A percentile compares a stretch with the other conserved stretches of the same genome.
phyloP scores from a whole-genome alignment of 2,329 filamentous ascomycete genomes.

The Tolypocladium capitatum region DNA sequence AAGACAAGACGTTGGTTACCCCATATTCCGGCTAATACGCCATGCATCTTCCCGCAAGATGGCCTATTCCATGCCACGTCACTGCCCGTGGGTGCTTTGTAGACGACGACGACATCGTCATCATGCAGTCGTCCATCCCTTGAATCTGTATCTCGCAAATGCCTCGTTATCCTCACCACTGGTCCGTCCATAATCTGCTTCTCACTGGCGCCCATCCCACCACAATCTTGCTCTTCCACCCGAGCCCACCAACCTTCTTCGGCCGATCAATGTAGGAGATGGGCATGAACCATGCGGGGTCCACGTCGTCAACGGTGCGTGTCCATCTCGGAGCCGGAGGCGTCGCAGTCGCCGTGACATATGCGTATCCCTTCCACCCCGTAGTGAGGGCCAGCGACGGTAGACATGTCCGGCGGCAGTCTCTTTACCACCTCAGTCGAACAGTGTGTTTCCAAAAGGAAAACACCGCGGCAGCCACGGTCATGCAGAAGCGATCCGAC shows the following conservation, averaged over 20 bases:
- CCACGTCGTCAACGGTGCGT: conserved; percentile 38
- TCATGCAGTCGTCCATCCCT: background rate
- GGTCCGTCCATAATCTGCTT: conserved; percentile 65
- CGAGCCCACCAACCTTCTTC: conserved; percentile 67
- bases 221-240: conserved; percentile 74
- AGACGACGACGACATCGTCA: background rate
- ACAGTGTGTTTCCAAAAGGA: too few species aligned
- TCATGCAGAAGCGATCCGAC: too few species aligned
- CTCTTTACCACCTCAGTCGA: too few species aligned
- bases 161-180: conserved; percentile 36
- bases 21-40: too few species aligned
- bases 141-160: background rate
- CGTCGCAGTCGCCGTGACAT: conserved; percentile 53
- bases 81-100: background rate
- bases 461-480: too few species aligned
- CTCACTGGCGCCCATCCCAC: conserved; percentile 67
- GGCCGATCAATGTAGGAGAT: conserved; percentile 59
- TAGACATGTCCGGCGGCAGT: too few species aligned
- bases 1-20: too few species aligned
- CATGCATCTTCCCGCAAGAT: too few species aligned
- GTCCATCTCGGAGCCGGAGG: conserved; percentile 55
- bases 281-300: conserved; percentile 56
- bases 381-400: conserved; percentile 60
- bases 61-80: too few species aligned
- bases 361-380: conserved; percentile 59